A percentile compares a stretch with the other conserved stretches of the same genome.
phyloP scores from a whole-genome alignment of 176 grass and related monocot genomes.

The Cenchrus americanus region DNA sequence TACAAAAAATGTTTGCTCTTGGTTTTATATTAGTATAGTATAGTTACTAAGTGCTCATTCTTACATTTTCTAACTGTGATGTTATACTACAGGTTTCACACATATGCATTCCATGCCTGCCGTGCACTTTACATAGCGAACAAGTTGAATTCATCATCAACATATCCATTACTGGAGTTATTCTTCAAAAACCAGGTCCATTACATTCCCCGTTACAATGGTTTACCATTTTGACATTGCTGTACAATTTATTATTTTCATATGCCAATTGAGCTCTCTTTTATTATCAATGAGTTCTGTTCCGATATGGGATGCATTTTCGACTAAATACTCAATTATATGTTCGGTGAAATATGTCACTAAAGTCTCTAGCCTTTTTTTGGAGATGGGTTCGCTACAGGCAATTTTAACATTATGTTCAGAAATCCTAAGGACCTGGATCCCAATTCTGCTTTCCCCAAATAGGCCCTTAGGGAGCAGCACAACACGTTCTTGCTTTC shows the following conservation, averaged over 20 bases:
- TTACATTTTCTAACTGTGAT: not conserved
- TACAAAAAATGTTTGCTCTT: not conserved
- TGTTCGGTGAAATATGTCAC: not conserved
- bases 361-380: not conserved
- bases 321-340: not conserved
- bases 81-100: conserved; percentile 74
- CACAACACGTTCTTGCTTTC: not conserved
- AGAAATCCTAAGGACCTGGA: not conserved
- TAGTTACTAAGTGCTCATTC: not conserved
- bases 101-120: conserved; percentile 79
- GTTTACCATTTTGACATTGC: not conserved
- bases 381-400: not conserved
- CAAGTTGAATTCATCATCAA: conserved; percentile 80
- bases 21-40: not conserved
- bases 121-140: conserved; percentile 92
- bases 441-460: not conserved
- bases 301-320: not conserved
- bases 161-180: conserved; percentile 82
- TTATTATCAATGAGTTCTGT: not conserved
- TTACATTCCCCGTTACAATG: not conserved
- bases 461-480: not conserved
- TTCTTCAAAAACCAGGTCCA: conserved; percentile 88
- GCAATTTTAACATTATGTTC: not conserved
- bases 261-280: not conserved
- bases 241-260: not conserved